Evolutionary conservation across 768 basidiomycete genomes (phyloP).

Genomic region (Boletus sensibilis): DNA sequence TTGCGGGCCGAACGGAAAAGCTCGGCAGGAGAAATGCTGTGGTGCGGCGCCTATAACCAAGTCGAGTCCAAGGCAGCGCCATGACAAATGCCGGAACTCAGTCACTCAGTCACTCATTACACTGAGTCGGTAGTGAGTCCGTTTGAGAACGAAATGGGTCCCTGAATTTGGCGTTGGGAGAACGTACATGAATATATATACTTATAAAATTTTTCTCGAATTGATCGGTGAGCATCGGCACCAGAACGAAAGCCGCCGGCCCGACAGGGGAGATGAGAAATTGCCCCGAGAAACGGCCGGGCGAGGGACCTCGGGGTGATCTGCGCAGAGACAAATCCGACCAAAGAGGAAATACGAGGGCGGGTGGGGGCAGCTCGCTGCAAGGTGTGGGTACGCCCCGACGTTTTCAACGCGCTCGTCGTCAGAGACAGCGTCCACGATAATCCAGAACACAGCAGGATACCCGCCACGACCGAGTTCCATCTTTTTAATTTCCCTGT

Average conservation of each 20-base stretch:
- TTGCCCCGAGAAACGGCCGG: constrained; percentile 28
- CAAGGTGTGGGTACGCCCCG: constrained; percentile 2
- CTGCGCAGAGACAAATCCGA: constrained; percentile 23
- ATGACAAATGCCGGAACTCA: constrained; percentile 7
- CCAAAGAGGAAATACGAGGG: constrained; percentile 14
- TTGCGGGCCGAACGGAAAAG: background rate
- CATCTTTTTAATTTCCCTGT: constrained; percentile 16
- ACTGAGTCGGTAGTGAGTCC: too few relatives aligned
- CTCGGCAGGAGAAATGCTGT: background rate
- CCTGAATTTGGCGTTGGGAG: constrained; percentile 1
- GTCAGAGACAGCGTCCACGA: constrained; percentile 5
- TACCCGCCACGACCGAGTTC: background rate
- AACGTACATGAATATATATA: background rate
- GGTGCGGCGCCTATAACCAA: background rate
- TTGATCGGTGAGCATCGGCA: constrained; percentile 27
- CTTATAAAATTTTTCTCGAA: constrained; percentile 10
- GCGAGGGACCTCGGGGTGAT: constrained; percentile 17
- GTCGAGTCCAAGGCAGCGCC: background rate
- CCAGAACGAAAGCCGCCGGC: constrained; percentile 35
- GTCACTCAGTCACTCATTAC: too few relatives aligned
- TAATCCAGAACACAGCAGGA: background rate
- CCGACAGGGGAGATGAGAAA: constrained; percentile 23
- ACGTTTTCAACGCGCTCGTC: constrained; percentile 9
- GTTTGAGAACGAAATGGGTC: background rate
- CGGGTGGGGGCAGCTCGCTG: background rate